Evolutionary conservation across 2,329 filamentous ascomycete genomes (phyloP).

Genomic region (Beauveria scarabaeidicola): DNA sequence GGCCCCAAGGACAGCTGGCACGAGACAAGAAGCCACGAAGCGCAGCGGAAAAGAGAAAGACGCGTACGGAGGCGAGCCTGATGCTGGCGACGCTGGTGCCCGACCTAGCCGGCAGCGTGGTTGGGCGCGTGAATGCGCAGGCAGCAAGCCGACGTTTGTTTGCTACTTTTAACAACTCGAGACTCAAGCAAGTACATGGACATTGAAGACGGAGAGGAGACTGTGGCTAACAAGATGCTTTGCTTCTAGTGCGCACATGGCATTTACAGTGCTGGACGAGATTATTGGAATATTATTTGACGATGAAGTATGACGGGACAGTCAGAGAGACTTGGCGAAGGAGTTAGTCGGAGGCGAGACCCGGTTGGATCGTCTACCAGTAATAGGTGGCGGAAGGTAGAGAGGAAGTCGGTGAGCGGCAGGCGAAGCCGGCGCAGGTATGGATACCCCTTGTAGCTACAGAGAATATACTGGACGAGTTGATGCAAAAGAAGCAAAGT

Average conservation of each 20-base stretch:
- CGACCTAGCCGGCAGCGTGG: conserved; percentile 85
- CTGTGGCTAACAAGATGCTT: conserved; percentile 13
- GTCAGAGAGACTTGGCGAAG: neutral
- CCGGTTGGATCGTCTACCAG: neutral
- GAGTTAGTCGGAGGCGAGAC: neutral
- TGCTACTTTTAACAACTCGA: conserved; percentile 82
- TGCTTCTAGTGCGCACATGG: conserved; percentile 50
- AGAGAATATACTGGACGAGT: neutral
- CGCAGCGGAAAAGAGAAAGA: conserved; percentile 65
- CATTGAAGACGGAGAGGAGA: neutral
- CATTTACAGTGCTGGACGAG: conserved; percentile 65
- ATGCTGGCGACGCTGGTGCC: conserved; percentile 86
- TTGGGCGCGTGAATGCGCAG: conserved; percentile 85
- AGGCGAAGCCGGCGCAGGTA: neutral
- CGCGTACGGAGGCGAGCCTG: conserved; percentile 75
- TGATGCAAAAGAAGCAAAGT: neutral
- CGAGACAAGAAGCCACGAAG: conserved; percentile 50
- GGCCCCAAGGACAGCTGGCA: conserved; percentile 60
- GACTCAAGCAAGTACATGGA: conserved; percentile 64
- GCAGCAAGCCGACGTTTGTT: conserved; percentile 82
- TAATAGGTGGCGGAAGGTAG: neutral
- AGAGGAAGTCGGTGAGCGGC: conserved; percentile 3
- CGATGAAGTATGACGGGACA: conserved; percentile 19
- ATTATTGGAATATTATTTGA: conserved; percentile 57
- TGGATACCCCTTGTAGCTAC: neutral